Evolutionary conservation across 148 eudicot species (phyloP), one percentile per base, ranked within the genome.

Genomic region (Rhododendron molle): DNA sequence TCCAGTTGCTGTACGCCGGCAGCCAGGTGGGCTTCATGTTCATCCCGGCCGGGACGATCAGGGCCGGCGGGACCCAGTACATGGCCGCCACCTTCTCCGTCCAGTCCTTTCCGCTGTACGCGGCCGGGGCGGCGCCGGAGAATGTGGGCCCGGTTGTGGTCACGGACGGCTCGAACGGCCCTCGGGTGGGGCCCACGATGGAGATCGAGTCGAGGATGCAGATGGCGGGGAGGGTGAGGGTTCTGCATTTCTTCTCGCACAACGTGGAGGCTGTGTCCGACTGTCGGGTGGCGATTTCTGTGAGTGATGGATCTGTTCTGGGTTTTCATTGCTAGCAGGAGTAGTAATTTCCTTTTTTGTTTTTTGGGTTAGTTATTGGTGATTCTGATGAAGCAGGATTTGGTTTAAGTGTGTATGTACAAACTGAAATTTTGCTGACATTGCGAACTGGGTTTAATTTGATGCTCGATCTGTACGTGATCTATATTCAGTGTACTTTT

Each of bases 1-100:
- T 96, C 1, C 96, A 92, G 90, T 90, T 96, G 18, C 91, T 93
- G 76, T 91, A 96, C 89, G 80, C 91, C 73, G 96, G 94, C 36
- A 87, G 54, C 26, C 99, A 93, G 80, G 88, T 96, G 0, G 21
- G 60, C 60, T 92, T 93, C 93, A 90, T 96, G 93, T 93, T 92
- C 92, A 86, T 95, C 28, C 98, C 98, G 65, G 95, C 98, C 78
- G 98, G 99, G 4, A 90, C 87, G 76, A 89, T 96, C 85, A 85
- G 30, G 76, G 89, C 95, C 38, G 95, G 95, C 0, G 76, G 73
- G 73, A 93, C 91, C 0, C 92, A 90, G 85, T 90, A 88, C 88
- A 93, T 96, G 93, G 89, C 94, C 0, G 95, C 96, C 11, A 91
- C 93, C 0, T 96, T 96, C 56, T 87, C 95, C 46, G 99, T 96